Conservation (phyloP, 306 rosid species). For the Psophocarpus tetragonolobus region DNA sequence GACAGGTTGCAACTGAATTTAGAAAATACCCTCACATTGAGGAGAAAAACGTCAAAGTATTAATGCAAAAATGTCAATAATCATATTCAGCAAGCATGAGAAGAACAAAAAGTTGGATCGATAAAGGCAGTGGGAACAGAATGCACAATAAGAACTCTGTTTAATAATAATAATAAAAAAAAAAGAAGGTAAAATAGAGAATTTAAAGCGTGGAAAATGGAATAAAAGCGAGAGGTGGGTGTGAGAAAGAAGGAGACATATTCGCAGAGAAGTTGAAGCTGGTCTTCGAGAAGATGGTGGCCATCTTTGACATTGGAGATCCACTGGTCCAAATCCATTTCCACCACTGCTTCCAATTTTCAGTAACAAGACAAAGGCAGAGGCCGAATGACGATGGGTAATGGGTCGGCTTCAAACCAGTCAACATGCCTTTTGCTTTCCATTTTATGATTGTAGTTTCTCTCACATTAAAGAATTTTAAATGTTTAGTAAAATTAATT, state of each 20-base stretch:
- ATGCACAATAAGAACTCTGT: background rate
- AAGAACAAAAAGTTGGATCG: background rate
- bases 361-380: background rate
- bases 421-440: background rate
- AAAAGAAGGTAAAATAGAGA: background rate
- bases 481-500: too few relatives aligned
- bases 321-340: conserved; percentile 94
- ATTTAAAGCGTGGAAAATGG: background rate
- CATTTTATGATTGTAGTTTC: too few relatives aligned
- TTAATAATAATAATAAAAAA: background rate
- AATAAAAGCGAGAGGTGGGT: background rate
- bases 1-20: background rate
- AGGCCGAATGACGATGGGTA: background rate
- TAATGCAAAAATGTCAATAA: background rate
- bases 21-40: background rate
- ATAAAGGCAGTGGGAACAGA: background rate
- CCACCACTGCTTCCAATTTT: background rate
- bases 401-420: background rate
- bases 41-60: background rate
- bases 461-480: too few relatives aligned
- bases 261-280: conserved; percentile 92
- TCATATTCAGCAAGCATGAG: background rate
- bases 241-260: conserved; percentile 46
- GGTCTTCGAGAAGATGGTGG: conserved; percentile 84
- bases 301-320: conserved; percentile 90